A percentile compares a stretch with the other conserved stretches of the same genome.
Conservation (phyloP, 345 rosid species). For the Salix udensis region DNA sequence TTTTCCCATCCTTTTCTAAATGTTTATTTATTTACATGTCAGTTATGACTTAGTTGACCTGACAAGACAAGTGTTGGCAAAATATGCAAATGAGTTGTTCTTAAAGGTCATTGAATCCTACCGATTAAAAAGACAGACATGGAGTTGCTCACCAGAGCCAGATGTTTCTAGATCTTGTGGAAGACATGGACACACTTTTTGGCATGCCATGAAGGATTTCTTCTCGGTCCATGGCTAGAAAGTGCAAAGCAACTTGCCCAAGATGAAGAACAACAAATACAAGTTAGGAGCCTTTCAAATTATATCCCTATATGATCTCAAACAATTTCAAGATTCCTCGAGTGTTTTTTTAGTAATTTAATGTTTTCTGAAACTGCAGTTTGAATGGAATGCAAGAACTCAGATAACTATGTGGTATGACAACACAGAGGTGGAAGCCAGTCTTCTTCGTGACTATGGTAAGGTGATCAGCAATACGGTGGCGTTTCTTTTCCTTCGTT, state of each 20-base stretch:
- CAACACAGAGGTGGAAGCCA: conserved; percentile 61
- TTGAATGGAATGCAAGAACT: conserved; percentile 75
- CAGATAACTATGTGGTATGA: conserved; percentile 81
- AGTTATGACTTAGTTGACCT: conserved; percentile 68
- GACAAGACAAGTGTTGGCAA: conserved; percentile 66
- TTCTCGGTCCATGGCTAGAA: conserved; percentile 72
- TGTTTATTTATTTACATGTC: conserved; percentile 7
- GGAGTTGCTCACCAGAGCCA: conserved; percentile 34
- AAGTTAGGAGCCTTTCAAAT: conserved; percentile 33
- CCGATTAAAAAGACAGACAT: conserved; percentile 29
- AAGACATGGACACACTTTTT: conserved; percentile 54
- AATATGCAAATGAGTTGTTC: conserved; percentile 59
- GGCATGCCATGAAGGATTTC: conserved; percentile 58
- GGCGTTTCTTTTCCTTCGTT: not conserved
- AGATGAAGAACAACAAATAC: conserved; percentile 42
- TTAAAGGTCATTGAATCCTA: conserved; percentile 47
- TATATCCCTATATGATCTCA: not conserved
- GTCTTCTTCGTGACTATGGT: conserved; percentile 71
- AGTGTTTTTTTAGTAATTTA: not conserved
- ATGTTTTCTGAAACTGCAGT: conserved; percentile 31
- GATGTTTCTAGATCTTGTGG: conserved; percentile 53
- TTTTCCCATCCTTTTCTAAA: not conserved
- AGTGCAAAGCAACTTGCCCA: conserved; percentile 59
- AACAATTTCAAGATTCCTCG: not conserved
- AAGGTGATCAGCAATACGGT: conserved; percentile 2